Evolutionary conservation across 768 basidiomycete species (phyloP).

Genomic region (Mycena kentingensis): DNA sequence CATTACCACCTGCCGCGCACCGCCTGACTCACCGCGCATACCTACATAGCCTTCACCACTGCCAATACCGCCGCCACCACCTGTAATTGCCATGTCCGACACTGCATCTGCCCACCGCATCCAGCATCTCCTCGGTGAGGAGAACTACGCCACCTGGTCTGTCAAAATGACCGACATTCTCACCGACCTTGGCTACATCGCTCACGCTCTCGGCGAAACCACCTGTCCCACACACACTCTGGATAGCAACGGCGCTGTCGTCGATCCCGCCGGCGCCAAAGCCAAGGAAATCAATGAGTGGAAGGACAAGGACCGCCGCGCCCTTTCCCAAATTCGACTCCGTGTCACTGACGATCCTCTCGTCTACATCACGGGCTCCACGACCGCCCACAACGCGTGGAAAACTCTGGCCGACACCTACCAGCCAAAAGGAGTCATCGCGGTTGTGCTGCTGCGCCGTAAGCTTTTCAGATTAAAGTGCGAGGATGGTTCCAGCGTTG

Average conservation of each 20-base stretch:
- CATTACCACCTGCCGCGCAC: too few relatives aligned
- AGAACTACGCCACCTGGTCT: conserved; percentile 2
- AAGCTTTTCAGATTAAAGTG: conserved; percentile 28
- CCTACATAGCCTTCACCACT: too few relatives aligned
- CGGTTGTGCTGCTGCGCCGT: conserved; percentile 27
- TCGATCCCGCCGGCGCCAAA: neutral
- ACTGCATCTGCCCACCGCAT: neutral
- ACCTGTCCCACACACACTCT: neutral
- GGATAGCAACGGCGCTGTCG: neutral
- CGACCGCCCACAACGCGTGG: conserved; percentile 32
- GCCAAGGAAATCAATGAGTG: neutral
- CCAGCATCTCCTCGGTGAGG: conserved; percentile 3
- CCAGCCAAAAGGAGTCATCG: conserved; percentile 30
- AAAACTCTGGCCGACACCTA: conserved; percentile 29
- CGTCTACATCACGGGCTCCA: conserved; percentile 28
- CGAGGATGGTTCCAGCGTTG: conserved; percentile 34
- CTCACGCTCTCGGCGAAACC: neutral
- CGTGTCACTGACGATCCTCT: conserved; percentile 20
- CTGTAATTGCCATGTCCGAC: neutral
- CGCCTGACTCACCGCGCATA: too few relatives aligned
- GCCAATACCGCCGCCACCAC: too few relatives aligned
- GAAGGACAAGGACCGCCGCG: conserved; percentile 30
- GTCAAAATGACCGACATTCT: conserved; percentile 7
- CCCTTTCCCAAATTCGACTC: conserved; percentile 32
- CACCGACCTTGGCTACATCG: conserved; percentile 1